Percentiles rank a stretch among this genome's conserved stretches.
phyloP scores from a whole-genome alignment of 495 filamentous ascomycete species.

The Platismatia glauca region DNA sequence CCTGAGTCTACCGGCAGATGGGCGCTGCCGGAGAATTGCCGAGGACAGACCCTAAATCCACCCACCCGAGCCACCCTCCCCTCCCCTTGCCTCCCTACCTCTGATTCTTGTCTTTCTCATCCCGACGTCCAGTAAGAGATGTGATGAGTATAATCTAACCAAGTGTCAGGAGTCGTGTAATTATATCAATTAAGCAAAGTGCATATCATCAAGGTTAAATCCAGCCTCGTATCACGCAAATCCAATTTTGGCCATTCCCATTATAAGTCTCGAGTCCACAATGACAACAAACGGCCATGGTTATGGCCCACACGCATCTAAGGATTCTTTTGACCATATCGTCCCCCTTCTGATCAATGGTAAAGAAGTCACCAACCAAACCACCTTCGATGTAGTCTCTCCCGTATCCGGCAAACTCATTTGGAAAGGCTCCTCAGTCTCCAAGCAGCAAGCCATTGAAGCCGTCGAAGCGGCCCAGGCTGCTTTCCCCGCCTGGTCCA shows the following conservation, averaged over 20 bases:
- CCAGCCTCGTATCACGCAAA: background rate
- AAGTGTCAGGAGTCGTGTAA: too few species aligned
- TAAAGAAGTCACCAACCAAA: conserved; percentile 50
- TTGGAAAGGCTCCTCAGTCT: conserved; percentile 53
- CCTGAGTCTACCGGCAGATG: too few species aligned
- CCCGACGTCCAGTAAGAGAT: too few species aligned
- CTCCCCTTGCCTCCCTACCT: too few species aligned
- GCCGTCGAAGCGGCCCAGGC: conserved; percentile 57
- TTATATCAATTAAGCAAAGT: background rate
- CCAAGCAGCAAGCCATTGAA: conserved; percentile 48
- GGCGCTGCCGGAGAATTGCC: too few species aligned
- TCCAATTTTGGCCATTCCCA: background rate
- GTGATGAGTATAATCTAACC: too few species aligned
- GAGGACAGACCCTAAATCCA: too few species aligned
- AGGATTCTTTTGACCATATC: conserved; percentile 10
- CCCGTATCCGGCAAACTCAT: conserved; percentile 55
- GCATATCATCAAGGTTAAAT: too few species aligned
- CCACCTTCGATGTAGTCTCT: conserved; percentile 57
- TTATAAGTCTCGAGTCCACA: background rate
- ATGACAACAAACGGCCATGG: conserved; percentile 10
- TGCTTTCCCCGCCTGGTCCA: conserved; percentile 65
- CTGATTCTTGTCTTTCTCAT: too few species aligned
- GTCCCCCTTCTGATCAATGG: conserved; percentile 69
- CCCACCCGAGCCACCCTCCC: too few species aligned
- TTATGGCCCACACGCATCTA: conserved; percentile 4